Evolutionary conservation across 306 rosid species (phyloP), one percentile per base, ranked within the genome.

Genomic region (Lablab purpureus): DNA sequence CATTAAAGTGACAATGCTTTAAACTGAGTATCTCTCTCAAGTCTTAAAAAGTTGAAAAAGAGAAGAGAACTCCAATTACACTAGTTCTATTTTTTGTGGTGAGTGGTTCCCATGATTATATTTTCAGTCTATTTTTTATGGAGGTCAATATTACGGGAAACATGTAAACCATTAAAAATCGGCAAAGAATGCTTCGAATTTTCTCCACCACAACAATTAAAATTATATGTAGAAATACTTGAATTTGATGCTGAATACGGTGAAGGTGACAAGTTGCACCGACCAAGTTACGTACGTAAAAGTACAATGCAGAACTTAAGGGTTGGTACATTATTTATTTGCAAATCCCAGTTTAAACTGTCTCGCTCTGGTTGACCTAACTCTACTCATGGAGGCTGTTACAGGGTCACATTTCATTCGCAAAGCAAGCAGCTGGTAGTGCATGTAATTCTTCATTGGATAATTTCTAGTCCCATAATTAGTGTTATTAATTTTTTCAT

Each of bases 1-100:
- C 89, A 77, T 85, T 79, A 81, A 87, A 81, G 88, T 73, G 18
- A 46, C 21, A 64, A 34, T 15, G 28, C 84, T 74, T 76, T 81
- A 75, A 51, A 54, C 25, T 37, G 60, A 58, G 75, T 80, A 27
- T 81, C 77, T 82, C 85, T 78, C 86, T 71, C 69, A 23, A 23
- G 79, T 28, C 67, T 74, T 65, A 21, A 43, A 51, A 73, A 67
- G 80, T 77, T 84, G 64, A 68, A 71, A 73, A 81, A 79, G 25
- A 12, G 72, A 15, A 54, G 81, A 77, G 81, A 50, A 75, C 83
- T 49, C 56, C 45, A 28, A 28, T 45, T 41, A 19, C 13, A 47
- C 51, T 11, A 55, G 13, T 36, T 3, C 3, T n/a, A 18, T 73
- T 81, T 63, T 82, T 25, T 82, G 79, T 77, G 85, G 79, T 82